Conservation (phyloP, 1,139 yeast genomes). For the Blastobotrys capitulatus region DNA sequence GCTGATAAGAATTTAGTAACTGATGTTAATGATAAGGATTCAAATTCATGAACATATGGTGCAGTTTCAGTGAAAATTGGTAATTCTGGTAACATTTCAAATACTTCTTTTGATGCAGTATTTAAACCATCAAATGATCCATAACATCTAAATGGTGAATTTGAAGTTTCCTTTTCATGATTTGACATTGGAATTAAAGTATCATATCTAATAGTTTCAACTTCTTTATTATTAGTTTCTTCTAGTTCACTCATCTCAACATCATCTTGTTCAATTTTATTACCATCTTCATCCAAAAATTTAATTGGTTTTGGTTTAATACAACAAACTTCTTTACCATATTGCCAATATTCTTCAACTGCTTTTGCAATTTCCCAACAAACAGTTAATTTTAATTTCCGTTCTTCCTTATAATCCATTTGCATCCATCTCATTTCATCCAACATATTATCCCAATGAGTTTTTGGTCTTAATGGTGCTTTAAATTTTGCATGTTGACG, state of each 20-base stretch:
- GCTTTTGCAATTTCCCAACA: slow-evolving; percentile 69
- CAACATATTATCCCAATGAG: slow-evolving; percentile 71
- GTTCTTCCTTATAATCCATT: slow-evolving; percentile 66
- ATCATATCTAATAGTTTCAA: slow-evolving; percentile 8
- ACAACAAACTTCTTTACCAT: slow-evolving; percentile 62
- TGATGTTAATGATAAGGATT: slow-evolving; percentile 29
- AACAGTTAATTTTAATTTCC: slow-evolving; percentile 62
- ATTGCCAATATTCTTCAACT: slow-evolving; percentile 68
- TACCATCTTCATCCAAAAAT: slow-evolving; percentile 21
- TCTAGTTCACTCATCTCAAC: slow-evolving; percentile 5
- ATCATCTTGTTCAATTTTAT: slow-evolving; percentile 5
- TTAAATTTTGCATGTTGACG: slow-evolving; percentile 70
- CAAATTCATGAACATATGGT: slow-evolving; percentile 30
- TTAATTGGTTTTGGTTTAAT: slow-evolving; percentile 42
- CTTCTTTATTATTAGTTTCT: slow-evolving; percentile 1
- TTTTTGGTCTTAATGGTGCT: slow-evolving; percentile 57
- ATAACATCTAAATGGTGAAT: slow-evolving; percentile 44
- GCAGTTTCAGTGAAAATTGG: slow-evolving; percentile 22
- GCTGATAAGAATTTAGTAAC: slow-evolving; percentile 31
- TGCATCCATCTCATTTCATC: slow-evolving; percentile 86
- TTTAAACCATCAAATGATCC: slow-evolving; percentile 49
- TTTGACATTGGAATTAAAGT: slow-evolving; percentile 16
- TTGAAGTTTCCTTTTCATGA: background rate
- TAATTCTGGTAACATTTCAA: slow-evolving; percentile 24
- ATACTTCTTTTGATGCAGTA: slow-evolving; percentile 30